Percentiles rank a stretch among this genome's conserved stretches.
phyloP scores from a whole-genome alignment of 257 asterid species.

The Jacaranda mimosifolia region DNA sequence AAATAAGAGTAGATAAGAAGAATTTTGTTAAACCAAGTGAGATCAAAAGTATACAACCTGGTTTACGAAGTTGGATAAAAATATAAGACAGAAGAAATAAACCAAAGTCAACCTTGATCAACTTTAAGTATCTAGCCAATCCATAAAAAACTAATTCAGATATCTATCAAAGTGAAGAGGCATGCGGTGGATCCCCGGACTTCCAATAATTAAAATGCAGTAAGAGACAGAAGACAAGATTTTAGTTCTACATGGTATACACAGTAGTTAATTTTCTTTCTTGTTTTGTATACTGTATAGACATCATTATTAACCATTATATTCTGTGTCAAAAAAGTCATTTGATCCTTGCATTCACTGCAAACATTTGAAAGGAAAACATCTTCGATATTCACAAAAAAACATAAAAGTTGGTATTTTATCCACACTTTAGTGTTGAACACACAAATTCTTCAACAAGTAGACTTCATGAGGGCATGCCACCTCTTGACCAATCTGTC shows the following conservation, averaged over 20 bases:
- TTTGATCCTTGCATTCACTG: neutral
- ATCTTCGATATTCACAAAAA: no score
- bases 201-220: neutral
- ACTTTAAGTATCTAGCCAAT: neutral
- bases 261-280: neutral
- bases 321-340: neutral
- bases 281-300: neutral
- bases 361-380: neutral
- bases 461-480: neutral
- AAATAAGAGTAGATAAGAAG: no score
- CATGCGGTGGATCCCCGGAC: neutral
- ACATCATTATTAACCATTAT: neutral
- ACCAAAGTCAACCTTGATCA: neutral
- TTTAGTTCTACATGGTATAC: neutral
- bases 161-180: neutral
- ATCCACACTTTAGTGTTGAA: no score
- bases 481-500: constrained; percentile 1
- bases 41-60: neutral
- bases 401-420: no score
- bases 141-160: neutral
- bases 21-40: neutral
- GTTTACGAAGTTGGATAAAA: constrained; percentile 3
- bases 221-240: neutral
- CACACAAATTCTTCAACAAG: no score
- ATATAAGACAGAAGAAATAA: neutral